Conservation (phyloP, 2,329 filamentous ascomycete species). For the Hypomyces perniciosus region DNA sequence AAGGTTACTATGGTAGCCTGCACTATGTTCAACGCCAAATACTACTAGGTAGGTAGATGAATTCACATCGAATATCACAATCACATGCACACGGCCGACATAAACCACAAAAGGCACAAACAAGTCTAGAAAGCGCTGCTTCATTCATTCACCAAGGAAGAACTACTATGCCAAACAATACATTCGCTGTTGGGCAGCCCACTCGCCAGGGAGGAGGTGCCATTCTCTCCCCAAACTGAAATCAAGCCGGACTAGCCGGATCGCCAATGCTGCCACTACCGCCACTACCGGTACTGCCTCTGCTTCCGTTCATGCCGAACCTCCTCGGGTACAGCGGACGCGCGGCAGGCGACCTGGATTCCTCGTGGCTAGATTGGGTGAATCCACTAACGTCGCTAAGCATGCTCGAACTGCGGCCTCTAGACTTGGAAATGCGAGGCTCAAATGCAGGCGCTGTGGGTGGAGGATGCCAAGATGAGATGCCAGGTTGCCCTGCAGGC, state of each 20-base stretch:
- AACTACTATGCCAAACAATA: slow-evolving; percentile 10
- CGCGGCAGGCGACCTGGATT: slow-evolving; percentile 23
- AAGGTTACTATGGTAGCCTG: too few species aligned
- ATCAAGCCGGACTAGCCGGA: slow-evolving; percentile 42
- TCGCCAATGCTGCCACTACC: slow-evolving; percentile 46
- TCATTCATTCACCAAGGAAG: slow-evolving; percentile 8
- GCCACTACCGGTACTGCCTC: slow-evolving; percentile 36
- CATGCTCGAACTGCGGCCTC: slow-evolving; percentile 61
- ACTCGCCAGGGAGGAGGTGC: not conserved
- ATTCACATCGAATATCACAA: not conserved
- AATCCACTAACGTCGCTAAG: slow-evolving; percentile 62
- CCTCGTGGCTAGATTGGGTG: slow-evolving; percentile 55
- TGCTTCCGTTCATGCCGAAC: slow-evolving; percentile 20
- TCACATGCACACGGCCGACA: not conserved
- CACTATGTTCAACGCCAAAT: too few species aligned
- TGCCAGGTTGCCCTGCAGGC: slow-evolving; percentile 24
- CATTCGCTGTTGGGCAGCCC: slow-evolving; percentile 1
- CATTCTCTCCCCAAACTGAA: not conserved
- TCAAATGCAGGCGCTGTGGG: slow-evolving; percentile 33
- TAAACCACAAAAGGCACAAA: not conserved
- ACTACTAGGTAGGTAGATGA: too few species aligned
- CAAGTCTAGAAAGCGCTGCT: slow-evolving; percentile 10
- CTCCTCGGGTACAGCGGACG: slow-evolving; percentile 12
- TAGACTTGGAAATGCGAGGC: slow-evolving; percentile 34
- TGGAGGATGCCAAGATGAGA: slow-evolving; percentile 30